These are phyloP conservation scores for Metahyphopichia silvanorum DNA, from an alignment of 805 yeast species.

Conservation along the genomic window DNA sequence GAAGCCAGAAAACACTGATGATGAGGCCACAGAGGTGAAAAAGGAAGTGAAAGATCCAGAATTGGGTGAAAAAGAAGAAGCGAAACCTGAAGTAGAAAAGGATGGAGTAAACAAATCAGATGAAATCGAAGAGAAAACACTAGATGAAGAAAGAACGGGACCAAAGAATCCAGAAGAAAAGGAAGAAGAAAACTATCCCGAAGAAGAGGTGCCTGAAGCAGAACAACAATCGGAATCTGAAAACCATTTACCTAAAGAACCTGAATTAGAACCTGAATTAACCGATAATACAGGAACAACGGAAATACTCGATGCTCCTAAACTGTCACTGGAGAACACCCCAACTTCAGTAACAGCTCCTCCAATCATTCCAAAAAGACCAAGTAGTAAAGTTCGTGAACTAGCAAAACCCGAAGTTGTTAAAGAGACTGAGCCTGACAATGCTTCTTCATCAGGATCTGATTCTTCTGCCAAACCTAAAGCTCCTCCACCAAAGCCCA, in stretches of 20 bases:
- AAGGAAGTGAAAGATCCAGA: background rate
- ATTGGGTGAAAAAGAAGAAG: background rate
- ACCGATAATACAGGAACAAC: background rate
- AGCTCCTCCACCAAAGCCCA: constrained; percentile 66
- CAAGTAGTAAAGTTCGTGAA: background rate
- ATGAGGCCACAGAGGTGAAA: background rate
- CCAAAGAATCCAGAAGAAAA: background rate
- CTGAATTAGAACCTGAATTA: background rate
- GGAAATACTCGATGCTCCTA: background rate
- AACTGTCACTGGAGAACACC: background rate
- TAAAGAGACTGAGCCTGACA: constrained; percentile 3
- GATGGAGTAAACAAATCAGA: too few relatives aligned
- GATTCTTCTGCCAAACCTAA: constrained; percentile 10
- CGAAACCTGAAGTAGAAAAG: too few relatives aligned
- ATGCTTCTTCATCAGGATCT: background rate
- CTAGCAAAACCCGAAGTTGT: background rate
- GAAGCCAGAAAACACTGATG: too few relatives aligned
- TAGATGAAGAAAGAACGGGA: background rate
- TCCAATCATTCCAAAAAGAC: constrained; percentile 8
- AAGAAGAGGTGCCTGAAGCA: background rate
- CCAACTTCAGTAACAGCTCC: too few relatives aligned
- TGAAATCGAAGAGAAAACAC: background rate
- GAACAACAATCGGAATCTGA: background rate
- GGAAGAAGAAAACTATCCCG: background rate
- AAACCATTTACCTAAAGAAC: background rate